Percentiles rank a stretch among this genome's conserved stretches.
These are phyloP conservation scores for Aspergillus hancockii DNA, from an alignment of 495 filamentous ascomycete species.

Conservation along the genomic window DNA sequence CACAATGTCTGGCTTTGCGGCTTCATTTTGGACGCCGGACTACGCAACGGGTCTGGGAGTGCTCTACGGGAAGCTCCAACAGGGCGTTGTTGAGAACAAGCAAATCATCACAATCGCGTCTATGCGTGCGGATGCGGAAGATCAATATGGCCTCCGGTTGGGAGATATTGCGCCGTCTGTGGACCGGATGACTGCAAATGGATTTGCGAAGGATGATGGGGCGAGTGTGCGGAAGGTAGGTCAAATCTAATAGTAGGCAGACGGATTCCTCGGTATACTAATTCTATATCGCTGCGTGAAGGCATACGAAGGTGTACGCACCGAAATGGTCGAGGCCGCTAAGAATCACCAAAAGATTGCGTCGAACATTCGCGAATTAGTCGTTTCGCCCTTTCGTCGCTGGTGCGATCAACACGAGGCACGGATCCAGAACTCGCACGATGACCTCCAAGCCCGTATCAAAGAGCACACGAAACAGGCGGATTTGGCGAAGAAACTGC, in stretches of 20 bases:
- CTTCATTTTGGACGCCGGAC: slow-evolving; percentile 94
- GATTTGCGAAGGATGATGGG: slow-evolving; percentile 91
- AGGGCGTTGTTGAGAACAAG: slow-evolving; percentile 92
- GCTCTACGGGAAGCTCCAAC: slow-evolving; percentile 94
- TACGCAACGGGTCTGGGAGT: slow-evolving; percentile 93
- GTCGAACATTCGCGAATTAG: slow-evolving; percentile 91
- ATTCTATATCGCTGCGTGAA: slow-evolving; percentile 32
- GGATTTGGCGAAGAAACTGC: slow-evolving; percentile 84
- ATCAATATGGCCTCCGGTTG: slow-evolving; percentile 78
- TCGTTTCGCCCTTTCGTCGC: slow-evolving; percentile 87
- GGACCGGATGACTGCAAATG: slow-evolving; percentile 72
- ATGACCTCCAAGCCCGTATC: slow-evolving; percentile 84
- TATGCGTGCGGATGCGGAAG: slow-evolving; percentile 95
- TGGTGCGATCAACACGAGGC: slow-evolving; percentile 95
- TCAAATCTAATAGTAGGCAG: slow-evolving; percentile 1
- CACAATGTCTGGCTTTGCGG: slow-evolving; percentile 82
- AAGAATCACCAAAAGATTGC: slow-evolving; percentile 93
- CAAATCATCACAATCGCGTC: slow-evolving; percentile 88
- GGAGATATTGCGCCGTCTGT: slow-evolving; percentile 80
- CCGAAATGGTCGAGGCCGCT: slow-evolving; percentile 90
- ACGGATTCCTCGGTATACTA: slow-evolving; percentile 8
- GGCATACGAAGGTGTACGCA: slow-evolving; percentile 94
- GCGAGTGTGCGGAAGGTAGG: slow-evolving; percentile 91
- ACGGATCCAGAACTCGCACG: slow-evolving; percentile 89
- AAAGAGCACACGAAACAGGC: slow-evolving; percentile 91